Base-by-base conservation (phyloP, 2,329 filamentous ascomycete genomes). In the Alternaria triticimaculans region DNA sequence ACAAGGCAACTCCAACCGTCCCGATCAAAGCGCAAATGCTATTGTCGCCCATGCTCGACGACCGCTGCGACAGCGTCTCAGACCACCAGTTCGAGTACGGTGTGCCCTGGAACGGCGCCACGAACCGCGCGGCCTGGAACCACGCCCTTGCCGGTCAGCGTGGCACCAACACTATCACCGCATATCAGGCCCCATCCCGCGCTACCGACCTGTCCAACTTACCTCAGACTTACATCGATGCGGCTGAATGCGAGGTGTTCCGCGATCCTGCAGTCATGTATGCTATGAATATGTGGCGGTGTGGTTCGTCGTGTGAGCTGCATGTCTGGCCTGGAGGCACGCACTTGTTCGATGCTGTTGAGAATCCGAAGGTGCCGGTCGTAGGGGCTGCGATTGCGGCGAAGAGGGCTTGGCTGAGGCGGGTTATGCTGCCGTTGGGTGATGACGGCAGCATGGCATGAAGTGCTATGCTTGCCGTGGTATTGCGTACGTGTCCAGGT, bases 161-260 rank as follows among this genome's bases (percentile, higher is more conserved):
- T 28, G 66, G 62, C 12, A 58, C 58, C 21, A 51, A 58, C 20
- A 49, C 63, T 12, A 57, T 70, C 28, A 67, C 66, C 21, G 15
- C 20, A 30, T 70, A 67, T 46, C 65, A 70, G n/a, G 54, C 63
- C 23, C 61, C 63, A 4, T 60, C 66, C 6, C 63, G 66, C 25
- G 67, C 63, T 6, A 58, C 41, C 1, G 64, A 71, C 46, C 48
- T 64, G 8, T 70, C 62, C 12, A 65, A 69, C 11, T 50, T 70
- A 12, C 67, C 70, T 12, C 56, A 49, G n/a, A 49, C 62, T 11
- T 70, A 71, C 51, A 62, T 73, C 49, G 64, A 72, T 44, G 63
- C 59, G 49, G 64, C 46, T n/a, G 70, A 72, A 51, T 72, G 70
- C 58, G 70, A 72, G 53, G 67, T 68, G 2, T 68, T 72, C 12